A percentile compares a stretch with the other conserved stretches of the same genome.
phyloP scores from a whole-genome alignment of 257 asterid species.

The Voacanga thouarsii region DNA sequence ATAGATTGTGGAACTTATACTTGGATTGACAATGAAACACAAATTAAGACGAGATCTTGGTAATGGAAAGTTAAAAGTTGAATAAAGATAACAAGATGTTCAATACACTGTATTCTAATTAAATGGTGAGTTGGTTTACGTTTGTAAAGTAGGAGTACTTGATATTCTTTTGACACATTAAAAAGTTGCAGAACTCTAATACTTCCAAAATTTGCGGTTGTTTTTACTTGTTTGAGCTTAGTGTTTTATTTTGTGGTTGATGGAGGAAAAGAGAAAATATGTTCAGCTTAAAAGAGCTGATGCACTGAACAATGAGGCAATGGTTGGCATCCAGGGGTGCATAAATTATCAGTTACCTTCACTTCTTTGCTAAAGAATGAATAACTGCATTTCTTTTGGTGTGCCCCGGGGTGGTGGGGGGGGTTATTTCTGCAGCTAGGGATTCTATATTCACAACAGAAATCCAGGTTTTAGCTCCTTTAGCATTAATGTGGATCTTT shows the following conservation, averaged over 20 bases:
- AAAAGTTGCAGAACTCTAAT: background rate
- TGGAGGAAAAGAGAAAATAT: background rate
- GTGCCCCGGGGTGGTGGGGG: too few species aligned
- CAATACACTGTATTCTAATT: background rate
- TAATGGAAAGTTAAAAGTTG: background rate
- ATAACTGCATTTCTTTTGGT: background rate
- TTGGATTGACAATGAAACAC: background rate
- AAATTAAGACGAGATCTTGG: background rate
- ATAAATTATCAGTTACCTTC: background rate
- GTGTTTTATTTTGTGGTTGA: background rate
- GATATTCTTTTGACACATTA: background rate
- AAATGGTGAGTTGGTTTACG: background rate
- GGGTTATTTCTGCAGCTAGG: too few species aligned
- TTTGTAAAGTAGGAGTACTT: background rate
- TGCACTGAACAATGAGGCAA: background rate
- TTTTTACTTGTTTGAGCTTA: background rate
- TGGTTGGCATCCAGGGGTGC: background rate
- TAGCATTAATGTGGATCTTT: conserved; percentile 8
- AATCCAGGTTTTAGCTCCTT: background rate
- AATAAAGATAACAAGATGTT: background rate
- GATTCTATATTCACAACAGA: background rate
- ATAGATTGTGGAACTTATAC: background rate
- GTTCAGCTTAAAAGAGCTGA: background rate
- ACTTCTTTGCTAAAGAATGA: background rate
- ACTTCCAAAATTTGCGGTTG: background rate